phyloP scores from a whole-genome alignment of 148 eudicot species.

The Dysphania ambrosioides region DNA sequence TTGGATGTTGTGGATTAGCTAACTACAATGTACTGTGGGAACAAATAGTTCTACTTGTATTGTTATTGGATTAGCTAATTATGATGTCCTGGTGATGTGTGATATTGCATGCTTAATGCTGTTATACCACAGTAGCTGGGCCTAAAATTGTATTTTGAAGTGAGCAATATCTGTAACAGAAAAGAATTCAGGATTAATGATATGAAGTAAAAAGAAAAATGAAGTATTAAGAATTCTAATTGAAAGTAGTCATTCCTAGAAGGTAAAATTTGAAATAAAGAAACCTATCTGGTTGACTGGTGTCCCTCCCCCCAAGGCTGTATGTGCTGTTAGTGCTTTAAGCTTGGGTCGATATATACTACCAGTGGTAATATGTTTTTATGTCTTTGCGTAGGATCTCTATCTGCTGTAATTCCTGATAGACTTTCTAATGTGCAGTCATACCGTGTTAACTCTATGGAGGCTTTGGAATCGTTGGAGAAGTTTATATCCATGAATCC shows the following conservation, averaged over 20 bases:
- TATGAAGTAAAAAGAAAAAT: no score
- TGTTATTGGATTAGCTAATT: not conserved
- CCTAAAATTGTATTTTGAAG: not conserved
- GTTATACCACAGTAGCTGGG: not conserved
- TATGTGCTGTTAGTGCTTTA: not conserved
- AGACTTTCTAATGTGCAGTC: slow-evolving; percentile 35
- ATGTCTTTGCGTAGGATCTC: not conserved
- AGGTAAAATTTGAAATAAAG: not conserved
- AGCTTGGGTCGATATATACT: not conserved
- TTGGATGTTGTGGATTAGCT: slow-evolving; percentile 2
- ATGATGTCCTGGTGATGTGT: not conserved
- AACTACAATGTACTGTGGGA: not conserved
- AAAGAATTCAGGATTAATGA: no score
- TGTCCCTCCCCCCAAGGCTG: no score
- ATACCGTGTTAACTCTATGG: slow-evolving; percentile 53
- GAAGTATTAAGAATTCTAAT: not conserved
- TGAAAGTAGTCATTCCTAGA: not conserved
- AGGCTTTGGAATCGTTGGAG: slow-evolving; percentile 74
- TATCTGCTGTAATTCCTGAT: slow-evolving; percentile 1
- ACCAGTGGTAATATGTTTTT: not conserved
- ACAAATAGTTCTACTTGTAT: not conserved
- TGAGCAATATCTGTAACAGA: not conserved
- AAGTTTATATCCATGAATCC: slow-evolving; percentile 86
- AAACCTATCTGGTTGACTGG: not conserved
- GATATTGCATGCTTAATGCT: not conserved